Conservation (phyloP, 2,329 filamentous ascomycete species). For the Hypoxylon sp. region DNA sequence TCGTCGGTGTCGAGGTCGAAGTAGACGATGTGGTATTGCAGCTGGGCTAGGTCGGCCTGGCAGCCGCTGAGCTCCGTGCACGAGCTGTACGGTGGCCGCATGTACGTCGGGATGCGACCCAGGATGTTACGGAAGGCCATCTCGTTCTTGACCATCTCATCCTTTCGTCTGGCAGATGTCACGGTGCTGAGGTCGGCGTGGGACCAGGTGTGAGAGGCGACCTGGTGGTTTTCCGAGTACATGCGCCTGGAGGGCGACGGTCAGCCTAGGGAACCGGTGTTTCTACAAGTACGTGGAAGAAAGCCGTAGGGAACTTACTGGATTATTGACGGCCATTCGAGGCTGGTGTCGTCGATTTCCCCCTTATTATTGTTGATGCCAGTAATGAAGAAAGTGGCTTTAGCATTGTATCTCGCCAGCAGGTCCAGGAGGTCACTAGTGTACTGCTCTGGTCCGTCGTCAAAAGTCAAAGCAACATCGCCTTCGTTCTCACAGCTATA, state of each 20-base stretch:
- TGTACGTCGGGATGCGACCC: slow-evolving; percentile 67
- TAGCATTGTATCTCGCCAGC: slow-evolving; percentile 68
- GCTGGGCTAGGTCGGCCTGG: slow-evolving; percentile 49
- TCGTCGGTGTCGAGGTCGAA: slow-evolving; percentile 72
- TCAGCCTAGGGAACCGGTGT: neutral
- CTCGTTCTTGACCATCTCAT: slow-evolving; percentile 65
- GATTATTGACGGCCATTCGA: slow-evolving; percentile 60
- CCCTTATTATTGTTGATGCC: slow-evolving; percentile 68
- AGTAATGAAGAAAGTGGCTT: slow-evolving; percentile 76
- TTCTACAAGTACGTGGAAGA: slow-evolving; percentile 46
- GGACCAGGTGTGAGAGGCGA: slow-evolving; percentile 69
- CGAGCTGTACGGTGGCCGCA: slow-evolving; percentile 60
- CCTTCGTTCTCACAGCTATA: slow-evolving; percentile 67
- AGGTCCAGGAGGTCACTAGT: slow-evolving; percentile 72
- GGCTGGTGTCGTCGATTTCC: slow-evolving; percentile 63
- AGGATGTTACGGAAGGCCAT: slow-evolving; percentile 67
- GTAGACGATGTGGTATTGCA: slow-evolving; percentile 68
- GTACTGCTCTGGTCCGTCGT: slow-evolving; percentile 73
- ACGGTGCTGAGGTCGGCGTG: slow-evolving; percentile 62
- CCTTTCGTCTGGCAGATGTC: slow-evolving; percentile 56
- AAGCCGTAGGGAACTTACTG: slow-evolving; percentile 55
- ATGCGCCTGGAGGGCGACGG: slow-evolving; percentile 54
- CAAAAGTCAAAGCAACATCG: slow-evolving; percentile 74
- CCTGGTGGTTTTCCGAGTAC: slow-evolving; percentile 67
- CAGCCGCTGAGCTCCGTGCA: slow-evolving; percentile 53